phyloP scores from a whole-genome alignment of 768 basidiomycete genomes.

The Mycena olivaceomarginata region DNA sequence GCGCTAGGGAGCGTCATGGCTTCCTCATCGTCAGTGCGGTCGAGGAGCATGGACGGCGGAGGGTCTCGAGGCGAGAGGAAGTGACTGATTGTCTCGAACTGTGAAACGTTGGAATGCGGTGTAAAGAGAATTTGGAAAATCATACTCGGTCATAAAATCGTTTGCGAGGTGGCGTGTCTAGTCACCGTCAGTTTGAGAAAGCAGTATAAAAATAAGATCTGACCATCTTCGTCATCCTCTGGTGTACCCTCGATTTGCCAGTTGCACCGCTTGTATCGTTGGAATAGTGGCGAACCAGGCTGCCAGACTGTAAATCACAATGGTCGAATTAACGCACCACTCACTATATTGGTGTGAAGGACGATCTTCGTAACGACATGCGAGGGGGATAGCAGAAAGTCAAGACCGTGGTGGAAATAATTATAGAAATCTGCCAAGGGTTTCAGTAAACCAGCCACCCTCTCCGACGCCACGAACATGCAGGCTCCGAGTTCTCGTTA shows the following conservation, averaged over 20 bases:
- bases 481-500: conserved; percentile 67
- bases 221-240: conserved; percentile 91
- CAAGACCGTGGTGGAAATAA: conserved; percentile 94
- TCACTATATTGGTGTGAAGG: conserved; percentile 91
- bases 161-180: conserved; percentile 86
- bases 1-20: conserved; percentile 80
- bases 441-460: conserved; percentile 18
- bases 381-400: conserved; percentile 85
- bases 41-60: conserved; percentile 87
- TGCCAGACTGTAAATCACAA: conserved; percentile 53
- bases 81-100: conserved; percentile 89
- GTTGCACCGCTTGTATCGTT: conserved; percentile 92
- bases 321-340: conserved; percentile 44
- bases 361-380: conserved; percentile 91
- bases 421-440: conserved; percentile 87
- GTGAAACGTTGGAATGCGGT: conserved; percentile 7
- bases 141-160: conserved; percentile 82
- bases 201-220: conserved; percentile 29
- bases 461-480: conserved; percentile 61
- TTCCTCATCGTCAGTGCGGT: conserved; percentile 87
- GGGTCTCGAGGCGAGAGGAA: conserved; percentile 85
- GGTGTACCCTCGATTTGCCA: conserved; percentile 91
- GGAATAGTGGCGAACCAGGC: conserved; percentile 94
- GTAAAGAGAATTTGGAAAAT: neutral
- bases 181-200: conserved; percentile 13